phyloP scores from a whole-genome alignment of 1,139 yeast species.

The Protomyces inundatus region DNA sequence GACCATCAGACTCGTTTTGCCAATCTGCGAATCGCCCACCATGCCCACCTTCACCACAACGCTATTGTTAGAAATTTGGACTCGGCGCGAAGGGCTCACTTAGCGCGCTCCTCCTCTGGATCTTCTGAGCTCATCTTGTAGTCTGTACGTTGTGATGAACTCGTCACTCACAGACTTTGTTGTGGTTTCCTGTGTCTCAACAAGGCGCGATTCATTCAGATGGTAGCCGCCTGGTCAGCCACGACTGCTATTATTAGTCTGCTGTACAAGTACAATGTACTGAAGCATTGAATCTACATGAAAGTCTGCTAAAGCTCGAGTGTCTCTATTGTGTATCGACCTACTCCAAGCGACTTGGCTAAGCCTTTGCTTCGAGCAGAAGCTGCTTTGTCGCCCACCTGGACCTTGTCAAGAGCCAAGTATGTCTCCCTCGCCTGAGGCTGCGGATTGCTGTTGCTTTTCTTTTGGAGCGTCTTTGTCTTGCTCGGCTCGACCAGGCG shows the following conservation, averaged over 20 bases:
- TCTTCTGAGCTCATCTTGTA: not conserved
- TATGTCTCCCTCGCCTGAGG: constrained; percentile 8
- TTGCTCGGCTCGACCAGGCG: constrained; percentile 12
- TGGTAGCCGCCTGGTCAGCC: too few species aligned
- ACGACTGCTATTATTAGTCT: too few species aligned
- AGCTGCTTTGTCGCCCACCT: not conserved
- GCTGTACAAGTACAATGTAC: too few species aligned
- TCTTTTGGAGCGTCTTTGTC: not conserved
- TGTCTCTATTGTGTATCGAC: constrained; percentile 18
- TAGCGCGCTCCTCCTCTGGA: constrained; percentile 16
- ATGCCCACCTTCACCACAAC: constrained; percentile 88
- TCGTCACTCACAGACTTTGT: not conserved
- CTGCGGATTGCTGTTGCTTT: constrained; percentile 11
- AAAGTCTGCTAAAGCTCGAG: constrained; percentile 1
- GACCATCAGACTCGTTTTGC: constrained; percentile 94
- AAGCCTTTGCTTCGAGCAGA: constrained; percentile 6
- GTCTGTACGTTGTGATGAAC: not conserved
- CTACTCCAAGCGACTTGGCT: constrained; percentile 13
- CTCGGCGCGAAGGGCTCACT: not conserved
- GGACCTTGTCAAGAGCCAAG: constrained; percentile 11
- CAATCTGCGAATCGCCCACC: constrained; percentile 97
- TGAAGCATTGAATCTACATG: too few species aligned
- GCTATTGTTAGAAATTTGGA: constrained; percentile 24
- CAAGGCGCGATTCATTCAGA: too few species aligned
- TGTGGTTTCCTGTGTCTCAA: too few species aligned